Percentiles rank a stretch among this genome's conserved stretches.
These are phyloP conservation scores for Retiboletus fuscus DNA, from an alignment of 1,284 basidiomycete genomes.

Conservation along the genomic window DNA sequence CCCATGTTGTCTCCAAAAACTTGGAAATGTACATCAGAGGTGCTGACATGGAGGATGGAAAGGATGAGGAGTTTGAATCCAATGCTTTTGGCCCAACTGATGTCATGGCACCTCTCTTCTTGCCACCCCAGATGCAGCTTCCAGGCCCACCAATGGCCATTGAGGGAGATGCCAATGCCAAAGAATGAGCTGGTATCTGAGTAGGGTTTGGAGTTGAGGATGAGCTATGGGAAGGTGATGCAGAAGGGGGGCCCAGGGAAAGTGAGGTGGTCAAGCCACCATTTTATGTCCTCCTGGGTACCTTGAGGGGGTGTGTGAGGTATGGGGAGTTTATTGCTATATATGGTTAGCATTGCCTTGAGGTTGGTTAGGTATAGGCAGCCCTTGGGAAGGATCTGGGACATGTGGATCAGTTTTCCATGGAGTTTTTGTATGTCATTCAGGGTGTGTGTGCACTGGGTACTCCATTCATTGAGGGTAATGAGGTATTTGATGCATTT, in stretches of 20 bases:
- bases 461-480: constrained; percentile 39
- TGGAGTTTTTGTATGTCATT: constrained; percentile 49
- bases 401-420: constrained; percentile 54
- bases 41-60: neutral
- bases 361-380: constrained; percentile 50
- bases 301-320: no score
- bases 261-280: no score
- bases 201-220: neutral
- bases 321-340: no score
- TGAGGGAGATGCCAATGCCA: constrained; percentile 31
- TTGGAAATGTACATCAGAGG: neutral
- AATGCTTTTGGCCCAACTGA: neutral
- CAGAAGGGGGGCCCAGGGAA: no score
- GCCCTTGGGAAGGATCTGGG: no score
- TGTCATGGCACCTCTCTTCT: neutral
- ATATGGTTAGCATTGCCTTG: constrained; percentile 47
- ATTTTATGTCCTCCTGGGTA: neutral
- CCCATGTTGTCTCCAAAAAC: constrained; percentile 4
- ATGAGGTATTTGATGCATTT: constrained; percentile 17
- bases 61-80: neutral
- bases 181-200: constrained; percentile 51
- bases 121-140: neutral
- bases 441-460: constrained; percentile 31
- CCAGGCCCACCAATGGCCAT: constrained; percentile 30
- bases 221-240: neutral